phyloP scores from a whole-genome alignment of 2,329 filamentous ascomycete species.

The Elsinoe perseae region DNA sequence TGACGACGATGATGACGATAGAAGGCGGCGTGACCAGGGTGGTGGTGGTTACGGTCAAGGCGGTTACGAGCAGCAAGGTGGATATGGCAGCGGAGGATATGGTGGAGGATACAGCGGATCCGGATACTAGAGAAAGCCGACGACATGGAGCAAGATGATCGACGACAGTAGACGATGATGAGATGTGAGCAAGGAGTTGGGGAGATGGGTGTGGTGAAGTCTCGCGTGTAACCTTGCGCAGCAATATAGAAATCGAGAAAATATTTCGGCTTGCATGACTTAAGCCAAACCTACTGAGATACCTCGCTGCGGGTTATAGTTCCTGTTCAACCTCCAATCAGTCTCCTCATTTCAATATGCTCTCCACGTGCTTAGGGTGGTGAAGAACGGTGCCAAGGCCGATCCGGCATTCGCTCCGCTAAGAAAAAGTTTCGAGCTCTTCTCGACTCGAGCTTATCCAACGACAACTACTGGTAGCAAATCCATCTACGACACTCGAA shows the following conservation, averaged over 20 bases:
- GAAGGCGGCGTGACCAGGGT: neutral
- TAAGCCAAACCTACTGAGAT: no score
- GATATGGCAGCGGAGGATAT: neutral
- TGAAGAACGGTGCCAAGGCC: neutral
- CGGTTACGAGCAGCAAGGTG: conserved; percentile 9
- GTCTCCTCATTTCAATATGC: no score
- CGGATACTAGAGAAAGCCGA: neutral
- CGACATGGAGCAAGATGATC: neutral
- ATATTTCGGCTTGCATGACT: no score
- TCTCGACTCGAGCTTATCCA: neutral
- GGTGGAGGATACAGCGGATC: neutral
- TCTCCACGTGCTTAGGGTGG: no score
- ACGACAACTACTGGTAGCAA: neutral
- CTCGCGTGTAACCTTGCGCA: no score
- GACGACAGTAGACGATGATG: neutral
- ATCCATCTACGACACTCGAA: neutral
- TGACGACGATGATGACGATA: conserved; percentile 10
- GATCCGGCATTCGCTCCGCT: neutral
- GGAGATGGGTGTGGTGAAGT: neutral
- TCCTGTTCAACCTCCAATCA: no score
- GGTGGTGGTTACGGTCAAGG: conserved; percentile 1
- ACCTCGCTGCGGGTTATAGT: no score
- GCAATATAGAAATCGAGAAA: no score
- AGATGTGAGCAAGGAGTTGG: neutral
- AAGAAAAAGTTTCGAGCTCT: neutral